Percentiles rank a stretch among this genome's conserved stretches.
These are phyloP conservation scores for Kluyveromyces aestuarii DNA, from an alignment of 805 yeast genomes.

Conservation along the genomic window DNA sequence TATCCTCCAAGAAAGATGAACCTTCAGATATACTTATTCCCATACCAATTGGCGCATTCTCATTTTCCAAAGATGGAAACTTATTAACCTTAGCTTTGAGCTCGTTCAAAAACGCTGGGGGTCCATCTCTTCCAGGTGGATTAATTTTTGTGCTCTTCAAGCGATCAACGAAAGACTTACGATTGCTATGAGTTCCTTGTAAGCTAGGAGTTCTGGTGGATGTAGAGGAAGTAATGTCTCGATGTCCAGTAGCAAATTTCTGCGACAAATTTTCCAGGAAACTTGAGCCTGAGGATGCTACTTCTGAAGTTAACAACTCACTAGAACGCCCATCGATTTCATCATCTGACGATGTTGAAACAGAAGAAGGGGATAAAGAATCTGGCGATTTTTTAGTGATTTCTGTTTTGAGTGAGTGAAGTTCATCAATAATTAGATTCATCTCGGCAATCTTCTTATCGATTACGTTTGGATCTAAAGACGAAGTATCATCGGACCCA, in stretches of 20 bases:
- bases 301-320: conserved; percentile 5
- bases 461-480: conserved; percentile 20
- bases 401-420: conserved; percentile 9
- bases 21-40: not conserved
- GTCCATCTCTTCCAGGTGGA: not conserved
- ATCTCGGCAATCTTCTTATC: conserved; percentile 18
- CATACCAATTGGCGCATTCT: not conserved
- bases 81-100: conserved; percentile 13
- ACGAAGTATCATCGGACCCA: conserved; percentile 4
- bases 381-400: conserved; percentile 3
- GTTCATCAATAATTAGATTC: conserved; percentile 16
- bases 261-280: conserved; percentile 26
- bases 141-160: conserved; percentile 12
- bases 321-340: conserved; percentile 7
- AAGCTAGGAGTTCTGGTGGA: conserved; percentile 4
- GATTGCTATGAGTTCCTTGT: conserved; percentile 10
- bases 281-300: conserved; percentile 12
- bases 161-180: conserved; percentile 23
- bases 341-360: conserved; percentile 6
- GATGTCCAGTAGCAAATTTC: conserved; percentile 24
- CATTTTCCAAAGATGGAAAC: not conserved
- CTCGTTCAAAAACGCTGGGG: conserved; percentile 18
- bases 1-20: not conserved
- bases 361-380: conserved; percentile 4
- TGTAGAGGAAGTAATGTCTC: not conserved